A percentile compares a stretch with the other conserved stretches of the same genome.
Evolutionary conservation across 768 basidiomycete species (phyloP).

Genomic region (Rhodotorula babjevae): DNA sequence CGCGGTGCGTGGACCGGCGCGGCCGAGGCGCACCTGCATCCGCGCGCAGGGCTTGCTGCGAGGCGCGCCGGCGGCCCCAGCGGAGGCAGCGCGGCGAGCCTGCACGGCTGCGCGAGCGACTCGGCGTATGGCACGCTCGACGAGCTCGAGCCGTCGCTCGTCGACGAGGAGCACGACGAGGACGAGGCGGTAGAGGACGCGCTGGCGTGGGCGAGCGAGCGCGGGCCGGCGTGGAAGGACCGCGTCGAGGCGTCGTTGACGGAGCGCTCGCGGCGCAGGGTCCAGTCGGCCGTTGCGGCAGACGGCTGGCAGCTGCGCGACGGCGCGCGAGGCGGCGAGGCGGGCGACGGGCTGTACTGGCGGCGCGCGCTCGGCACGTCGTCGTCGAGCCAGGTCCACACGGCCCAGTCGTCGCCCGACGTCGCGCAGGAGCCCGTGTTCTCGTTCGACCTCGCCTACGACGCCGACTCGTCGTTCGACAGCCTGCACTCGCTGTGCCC

Average conservation of each 20-base stretch:
- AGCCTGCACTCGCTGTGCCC: slow-evolving; percentile 1
- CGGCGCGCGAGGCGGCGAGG: background rate
- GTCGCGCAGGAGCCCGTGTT: background rate
- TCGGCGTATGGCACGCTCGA: slow-evolving; percentile 26
- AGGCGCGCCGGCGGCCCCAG: background rate
- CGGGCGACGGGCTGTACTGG: background rate
- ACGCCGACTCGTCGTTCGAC: slow-evolving; percentile 13
- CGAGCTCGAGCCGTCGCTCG: background rate
- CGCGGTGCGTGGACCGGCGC: too few species aligned
- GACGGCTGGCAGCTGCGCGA: background rate
- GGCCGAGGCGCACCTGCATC: too few species aligned
- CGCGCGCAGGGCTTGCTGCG: too few species aligned
- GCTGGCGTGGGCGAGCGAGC: background rate
- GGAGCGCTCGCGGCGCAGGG: background rate
- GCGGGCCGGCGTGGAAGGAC: background rate
- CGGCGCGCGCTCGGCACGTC: background rate
- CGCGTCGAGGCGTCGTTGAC: background rate
- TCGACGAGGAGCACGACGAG: slow-evolving; percentile 73
- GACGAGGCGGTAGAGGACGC: slow-evolving; percentile 65
- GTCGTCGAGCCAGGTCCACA: background rate
- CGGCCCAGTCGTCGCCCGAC: background rate
- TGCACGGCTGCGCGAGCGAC: slow-evolving; percentile 8
- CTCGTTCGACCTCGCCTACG: slow-evolving; percentile 8
- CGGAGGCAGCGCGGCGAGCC: background rate
- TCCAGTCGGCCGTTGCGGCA: background rate